Base-by-base conservation (phyloP, 805 yeast genomes). In the Ogataea sp. region DNA sequence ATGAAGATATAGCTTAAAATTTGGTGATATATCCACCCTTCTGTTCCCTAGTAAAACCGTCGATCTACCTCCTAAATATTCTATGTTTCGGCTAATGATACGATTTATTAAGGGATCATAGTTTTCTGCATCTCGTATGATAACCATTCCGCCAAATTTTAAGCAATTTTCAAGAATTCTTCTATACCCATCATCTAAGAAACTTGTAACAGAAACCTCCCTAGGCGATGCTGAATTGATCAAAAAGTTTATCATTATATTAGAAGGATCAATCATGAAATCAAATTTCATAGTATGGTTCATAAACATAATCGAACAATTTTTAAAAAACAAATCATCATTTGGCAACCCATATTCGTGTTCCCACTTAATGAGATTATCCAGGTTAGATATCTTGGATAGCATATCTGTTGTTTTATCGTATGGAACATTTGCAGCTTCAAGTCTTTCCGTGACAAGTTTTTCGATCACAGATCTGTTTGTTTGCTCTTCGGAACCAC, bases 121-220 rank as follows among this genome's bases (percentile, higher is more conserved):
- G 46, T 70, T 62, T 51, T 90, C 97, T 3, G 89, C 88, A 59
- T 90, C 90, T 47, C 76, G 76, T 15, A 90, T 68, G 13, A 89
- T 52, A 7, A 90, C 62, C 1, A 73, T 50, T 2, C 85, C 87
- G 4, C 97, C 97, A 66, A 89, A 89, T 46, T 93, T 65, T 21
- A 89, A 54, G 0, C 95, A 81, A 50, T 86, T 83, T 53, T 88
- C 95, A 14, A 90, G 52, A 32, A 76, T 82, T 46, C 78, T 80
- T 3, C 72, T 54, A 53, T 80, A 84, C 0, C 81, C 74, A 4
- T 68, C 72, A 49, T 83, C 87, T 33, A 82, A 57, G 51, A 90
- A 85, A 49, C 94, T 83, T 0, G 95, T 75, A 0, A 78, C 53
- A 2, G 70, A 59, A 6, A 79, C 49, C 39, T 65, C 67, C 33